Evolutionary conservation across 805 yeast species (phyloP), one percentile per base, ranked within the genome.

Genomic region (Kluyveromyces siamensis): DNA sequence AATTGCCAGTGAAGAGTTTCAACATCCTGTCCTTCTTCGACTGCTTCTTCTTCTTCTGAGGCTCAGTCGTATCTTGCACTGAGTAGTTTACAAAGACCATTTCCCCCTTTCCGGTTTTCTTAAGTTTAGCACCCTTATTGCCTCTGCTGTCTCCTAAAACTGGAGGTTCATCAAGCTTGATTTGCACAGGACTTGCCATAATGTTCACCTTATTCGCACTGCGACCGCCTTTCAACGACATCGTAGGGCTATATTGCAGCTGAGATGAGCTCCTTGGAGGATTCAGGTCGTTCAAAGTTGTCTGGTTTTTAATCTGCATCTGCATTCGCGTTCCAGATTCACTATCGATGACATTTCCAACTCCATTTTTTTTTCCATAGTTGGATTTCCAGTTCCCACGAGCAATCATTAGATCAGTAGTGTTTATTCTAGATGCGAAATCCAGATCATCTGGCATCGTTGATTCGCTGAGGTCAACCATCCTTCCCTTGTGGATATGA

Each of bases 61-160:
- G 36, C 6, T 51, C 51, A 9, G 45, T 44, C n/a, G 55, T 52
- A 36, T 63, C 66, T 41, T 63, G 66, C 8, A 64, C 67, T 17
- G 67, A 63, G 45, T 63, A 64, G 50, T 64, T 64, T 8, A 64
- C 68, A 48, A 64, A 64, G 6, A 62, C 66, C 65, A 64, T 62
- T 27, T 57, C 61, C 14, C 62, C 60, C 44, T 55, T 56, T 33
- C 52, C 49, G 27, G 55, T 57, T n/a, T 50, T 57, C 11, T 52
- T 52, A 13, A 48, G 10, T 16, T 49, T 49, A 38, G 39, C 47
- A 21, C 47, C 47, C 18, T 27, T 36, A 17, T 14, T 21, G 8
- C 33, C 19, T 17, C 33, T 40, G n/a, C 19, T n/a, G 25, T 40
- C 44, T 17, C 45, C 40, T 41, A 50, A 45, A 42, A 50, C 51